phyloP scores from a whole-genome alignment of 2,329 filamentous ascomycete genomes.

The Aspergillus quadricinctus region DNA sequence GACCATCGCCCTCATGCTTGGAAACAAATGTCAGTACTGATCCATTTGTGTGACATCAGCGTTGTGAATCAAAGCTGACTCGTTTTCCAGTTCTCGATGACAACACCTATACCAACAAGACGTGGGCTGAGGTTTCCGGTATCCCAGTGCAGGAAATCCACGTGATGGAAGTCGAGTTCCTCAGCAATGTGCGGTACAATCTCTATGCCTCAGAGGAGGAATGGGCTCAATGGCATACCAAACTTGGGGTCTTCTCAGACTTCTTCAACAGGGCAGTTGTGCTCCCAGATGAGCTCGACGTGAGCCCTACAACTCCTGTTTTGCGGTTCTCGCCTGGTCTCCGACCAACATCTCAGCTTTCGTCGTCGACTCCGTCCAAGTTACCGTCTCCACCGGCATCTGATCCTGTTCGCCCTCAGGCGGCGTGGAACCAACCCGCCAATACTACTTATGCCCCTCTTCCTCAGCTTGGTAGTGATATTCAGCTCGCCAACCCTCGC shows the following conservation, averaged over 20 bases:
- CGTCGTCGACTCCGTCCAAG: constrained; percentile 31
- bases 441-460: constrained; percentile 22
- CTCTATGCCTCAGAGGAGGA: constrained; percentile 79
- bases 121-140: constrained; percentile 95
- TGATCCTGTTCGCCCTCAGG: constrained; percentile 26
- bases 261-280: constrained; percentile 71
- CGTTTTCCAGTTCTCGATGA: constrained; percentile 73
- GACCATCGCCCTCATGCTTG: constrained; percentile 94
- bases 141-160: constrained; percentile 94
- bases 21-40: constrained; percentile 76
- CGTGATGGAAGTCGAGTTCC: constrained; percentile 99
- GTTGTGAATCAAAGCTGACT: constrained; percentile 7
- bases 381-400: constrained; percentile 38
- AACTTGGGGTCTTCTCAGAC: constrained; percentile 74
- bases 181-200: constrained; percentile 97
- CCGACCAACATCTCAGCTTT: constrained; percentile 27
- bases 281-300: constrained; percentile 38
- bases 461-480: constrained; percentile 20
- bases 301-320: constrained; percentile 23
- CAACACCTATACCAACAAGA: constrained; percentile 99
- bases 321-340: constrained; percentile 34
- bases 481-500: constrained; percentile 33
- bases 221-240: constrained; percentile 83
- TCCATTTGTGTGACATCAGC: not conserved
- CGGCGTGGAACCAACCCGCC: constrained; percentile 25